These are phyloP conservation scores for Pisolithus marmoratus DNA, from an alignment of 768 basidiomycete species.

Conservation along the genomic window DNA sequence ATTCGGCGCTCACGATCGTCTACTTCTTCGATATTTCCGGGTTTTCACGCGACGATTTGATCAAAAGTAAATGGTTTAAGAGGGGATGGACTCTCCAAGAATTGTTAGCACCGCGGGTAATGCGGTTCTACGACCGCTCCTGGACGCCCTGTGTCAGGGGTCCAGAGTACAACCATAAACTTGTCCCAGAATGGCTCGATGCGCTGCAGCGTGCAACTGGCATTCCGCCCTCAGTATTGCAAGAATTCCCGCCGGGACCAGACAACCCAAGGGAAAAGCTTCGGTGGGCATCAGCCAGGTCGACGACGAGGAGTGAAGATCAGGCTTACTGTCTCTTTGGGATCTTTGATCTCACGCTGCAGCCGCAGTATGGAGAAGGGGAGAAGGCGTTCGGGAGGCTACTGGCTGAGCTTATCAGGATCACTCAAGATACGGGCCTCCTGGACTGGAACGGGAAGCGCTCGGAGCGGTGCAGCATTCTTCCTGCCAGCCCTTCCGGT, in stretches of 20 bases:
- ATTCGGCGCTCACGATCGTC: slow-evolving; percentile 7
- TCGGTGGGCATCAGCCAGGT: slow-evolving; percentile 1
- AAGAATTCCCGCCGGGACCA: background rate
- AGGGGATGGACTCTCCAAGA: slow-evolving; percentile 5
- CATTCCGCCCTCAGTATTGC: background rate
- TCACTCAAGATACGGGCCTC: slow-evolving; percentile 6
- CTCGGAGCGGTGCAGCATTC: background rate
- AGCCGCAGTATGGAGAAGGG: slow-evolving; percentile 15
- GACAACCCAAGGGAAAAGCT: slow-evolving; percentile 5
- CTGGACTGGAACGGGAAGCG: slow-evolving; percentile 9
- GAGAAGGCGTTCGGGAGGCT: slow-evolving; percentile 8
- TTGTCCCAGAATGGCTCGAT: background rate
- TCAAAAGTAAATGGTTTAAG: slow-evolving; percentile 4
- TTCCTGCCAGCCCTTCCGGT: slow-evolving; percentile 4
- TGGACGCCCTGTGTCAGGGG: slow-evolving; percentile 2
- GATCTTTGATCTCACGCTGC: slow-evolving; percentile 9
- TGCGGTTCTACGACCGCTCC: slow-evolving; percentile 2
- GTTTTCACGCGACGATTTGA: background rate
- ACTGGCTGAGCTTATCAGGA: slow-evolving; percentile 6
- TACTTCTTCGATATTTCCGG: slow-evolving; percentile 4
- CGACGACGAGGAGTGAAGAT: slow-evolving; percentile 5
- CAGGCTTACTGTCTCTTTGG: slow-evolving; percentile 10
- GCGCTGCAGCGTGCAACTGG: background rate
- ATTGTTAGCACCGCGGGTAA: slow-evolving; percentile 1
- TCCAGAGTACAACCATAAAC: slow-evolving; percentile 4